These are phyloP conservation scores for Boletus rubroflammeus DNA, from an alignment of 768 basidiomycete genomes.

Conservation along the genomic window DNA sequence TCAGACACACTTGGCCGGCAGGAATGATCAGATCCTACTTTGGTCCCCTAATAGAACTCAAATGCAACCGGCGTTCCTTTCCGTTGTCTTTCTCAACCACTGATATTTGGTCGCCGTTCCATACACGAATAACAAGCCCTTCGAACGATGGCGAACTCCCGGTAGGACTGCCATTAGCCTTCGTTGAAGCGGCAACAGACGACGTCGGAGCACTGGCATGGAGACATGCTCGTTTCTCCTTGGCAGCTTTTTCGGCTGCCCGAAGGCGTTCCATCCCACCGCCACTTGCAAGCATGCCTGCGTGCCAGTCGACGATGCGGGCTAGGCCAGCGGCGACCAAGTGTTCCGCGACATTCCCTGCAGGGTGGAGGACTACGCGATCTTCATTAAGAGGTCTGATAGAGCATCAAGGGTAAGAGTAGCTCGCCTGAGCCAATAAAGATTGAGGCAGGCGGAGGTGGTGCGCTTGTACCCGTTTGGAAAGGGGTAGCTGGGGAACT, in stretches of 20 bases:
- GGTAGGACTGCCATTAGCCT: slow-evolving; percentile 44
- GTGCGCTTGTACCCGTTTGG: slow-evolving; percentile 51
- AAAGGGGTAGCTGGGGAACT: slow-evolving; percentile 78
- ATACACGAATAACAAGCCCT: slow-evolving; percentile 78
- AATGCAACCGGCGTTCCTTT: slow-evolving; percentile 78
- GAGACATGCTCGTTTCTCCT: slow-evolving; percentile 66
- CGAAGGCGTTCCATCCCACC: slow-evolving; percentile 89
- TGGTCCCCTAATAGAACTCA: slow-evolving; percentile 86
- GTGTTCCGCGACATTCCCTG: slow-evolving; percentile 91
- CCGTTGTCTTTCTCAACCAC: slow-evolving; percentile 67
- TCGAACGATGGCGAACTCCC: slow-evolving; percentile 62
- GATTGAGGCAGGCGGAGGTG: slow-evolving; percentile 69
- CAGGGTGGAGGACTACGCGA: slow-evolving; percentile 74
- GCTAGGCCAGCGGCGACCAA: slow-evolving; percentile 83
- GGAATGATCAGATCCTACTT: slow-evolving; percentile 47
- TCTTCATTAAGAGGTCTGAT: neutral
- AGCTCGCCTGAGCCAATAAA: slow-evolving; percentile 82
- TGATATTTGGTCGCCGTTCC: slow-evolving; percentile 90
- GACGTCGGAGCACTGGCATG: slow-evolving; percentile 55
- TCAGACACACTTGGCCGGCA: neutral
- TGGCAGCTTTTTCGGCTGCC: slow-evolving; percentile 76
- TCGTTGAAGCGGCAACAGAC: slow-evolving; percentile 35
- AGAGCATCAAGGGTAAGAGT: neutral
- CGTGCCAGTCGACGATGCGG: slow-evolving; percentile 95
- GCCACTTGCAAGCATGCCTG: slow-evolving; percentile 81